Evolutionary conservation across 352 stramenopile genomes (phyloP).

Genomic region (Phytophthora megakarya): DNA sequence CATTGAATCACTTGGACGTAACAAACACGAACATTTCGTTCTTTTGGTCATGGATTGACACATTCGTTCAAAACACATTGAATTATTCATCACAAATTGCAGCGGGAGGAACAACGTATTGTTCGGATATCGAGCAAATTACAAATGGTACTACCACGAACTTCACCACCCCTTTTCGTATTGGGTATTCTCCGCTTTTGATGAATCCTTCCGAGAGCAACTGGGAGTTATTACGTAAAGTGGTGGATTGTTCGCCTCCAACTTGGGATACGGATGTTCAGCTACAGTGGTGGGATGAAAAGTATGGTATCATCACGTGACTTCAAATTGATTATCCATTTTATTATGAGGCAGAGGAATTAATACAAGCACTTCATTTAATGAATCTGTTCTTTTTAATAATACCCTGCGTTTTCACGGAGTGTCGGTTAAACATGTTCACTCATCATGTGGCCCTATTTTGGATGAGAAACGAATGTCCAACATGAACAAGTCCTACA

Average conservation of each 20-base stretch:
- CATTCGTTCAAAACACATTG: not conserved
- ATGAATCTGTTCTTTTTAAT: too few relatives aligned
- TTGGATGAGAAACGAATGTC: too few relatives aligned
- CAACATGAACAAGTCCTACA: too few relatives aligned
- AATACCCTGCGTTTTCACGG: too few relatives aligned
- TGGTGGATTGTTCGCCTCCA: conserved; percentile 2
- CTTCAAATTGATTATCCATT: too few relatives aligned
- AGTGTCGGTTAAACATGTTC: too few relatives aligned
- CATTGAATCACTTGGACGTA: not conserved
- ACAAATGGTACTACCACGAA: not conserved
- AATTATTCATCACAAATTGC: not conserved
- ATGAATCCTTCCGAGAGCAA: conserved; percentile 20
- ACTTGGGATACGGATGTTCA: too few relatives aligned
- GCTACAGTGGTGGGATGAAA: too few relatives aligned
- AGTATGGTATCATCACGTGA: too few relatives aligned
- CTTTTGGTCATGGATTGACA: conserved; percentile 25
- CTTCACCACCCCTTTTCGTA: conserved; percentile 3
- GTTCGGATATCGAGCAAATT: conserved; percentile 11
- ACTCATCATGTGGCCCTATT: too few relatives aligned
- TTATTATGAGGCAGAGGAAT: too few relatives aligned
- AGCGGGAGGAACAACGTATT: conserved; percentile 9
- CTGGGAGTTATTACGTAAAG: not conserved
- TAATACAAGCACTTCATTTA: too few relatives aligned
- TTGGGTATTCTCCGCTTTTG: not conserved
- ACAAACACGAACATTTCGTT: conserved; percentile 14